Evolutionary conservation across 495 filamentous ascomycete genomes (phyloP), one percentile per base, ranked within the genome.

Genomic region (Talaromyces trachyspermus): DNA sequence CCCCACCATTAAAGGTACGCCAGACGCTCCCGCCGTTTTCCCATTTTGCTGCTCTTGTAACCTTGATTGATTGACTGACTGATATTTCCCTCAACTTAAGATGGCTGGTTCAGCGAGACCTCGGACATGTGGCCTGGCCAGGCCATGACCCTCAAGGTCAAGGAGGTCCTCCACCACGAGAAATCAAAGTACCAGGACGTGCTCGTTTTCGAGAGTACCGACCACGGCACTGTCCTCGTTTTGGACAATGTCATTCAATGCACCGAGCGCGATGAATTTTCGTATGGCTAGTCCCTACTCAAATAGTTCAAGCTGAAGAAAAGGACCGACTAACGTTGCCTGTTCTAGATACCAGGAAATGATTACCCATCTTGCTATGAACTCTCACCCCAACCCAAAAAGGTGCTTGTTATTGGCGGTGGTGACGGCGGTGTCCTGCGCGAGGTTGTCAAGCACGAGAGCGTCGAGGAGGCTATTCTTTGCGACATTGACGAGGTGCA

Each of bases 21-120:
- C 41, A 44, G n/a, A n/a, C n/a, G n/a, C n/a, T n/a, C n/a, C n/a
- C n/a, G n/a, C n/a, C n/a, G n/a, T n/a, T n/a, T n/a, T n/a, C n/a
- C n/a, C n/a, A n/a, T n/a, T n/a, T 6, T 36, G 12, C 14, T 51
- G 25, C 2, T n/a, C n/a, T n/a, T 17, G 29, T 33, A n/a, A n/a
- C 29, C n/a, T 33, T n/a, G 36, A 58, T 18, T 12, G 7, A 33
- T 9, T 9, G n/a, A 33, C n/a, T n/a, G 9, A 33, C 29, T 33
- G n/a, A 33, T 41, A 25, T 15, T 14, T 2, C 9, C 15, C 9
- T 22, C 2, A 12, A 1, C 15, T 33, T 55, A 18, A 95, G 91
- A 97, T 94, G 92, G 91, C 71, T 99, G 92, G 94, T 97, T 97
- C 84, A 88, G 89, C 63, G 94, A 97, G 71, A 83, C 95, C 68